These are phyloP conservation scores for Bombardia bombarda DNA, from an alignment of 495 filamentous ascomycete genomes.

Conservation along the genomic window DNA sequence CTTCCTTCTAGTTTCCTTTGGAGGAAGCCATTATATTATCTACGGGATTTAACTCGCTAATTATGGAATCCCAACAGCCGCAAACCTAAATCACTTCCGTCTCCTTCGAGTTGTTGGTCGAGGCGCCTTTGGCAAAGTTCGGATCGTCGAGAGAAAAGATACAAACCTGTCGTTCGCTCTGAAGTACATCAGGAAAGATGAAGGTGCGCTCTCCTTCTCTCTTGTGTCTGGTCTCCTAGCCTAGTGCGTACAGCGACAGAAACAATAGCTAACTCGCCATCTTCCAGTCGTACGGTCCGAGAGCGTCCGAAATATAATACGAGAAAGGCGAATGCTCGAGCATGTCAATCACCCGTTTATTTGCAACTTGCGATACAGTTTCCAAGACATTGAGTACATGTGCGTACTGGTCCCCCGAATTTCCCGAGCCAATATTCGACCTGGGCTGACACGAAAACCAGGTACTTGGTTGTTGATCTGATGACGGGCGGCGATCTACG, in stretches of 20 bases:
- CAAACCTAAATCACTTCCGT: slow-evolving; percentile 92
- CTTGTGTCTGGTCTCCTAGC: neutral
- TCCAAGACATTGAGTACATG: slow-evolving; percentile 99
- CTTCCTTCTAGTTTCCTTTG: neutral
- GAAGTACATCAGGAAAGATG: slow-evolving; percentile 99
- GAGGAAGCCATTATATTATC: slow-evolving; percentile 3
- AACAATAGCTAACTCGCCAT: slow-evolving; percentile 1
- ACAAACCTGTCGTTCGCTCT: slow-evolving; percentile 85
- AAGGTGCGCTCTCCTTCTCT: slow-evolving; percentile 52
- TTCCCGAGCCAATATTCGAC: too few relatives aligned
- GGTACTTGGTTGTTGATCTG: slow-evolving; percentile 94
- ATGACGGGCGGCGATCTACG: slow-evolving; percentile 97
- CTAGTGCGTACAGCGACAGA: neutral
- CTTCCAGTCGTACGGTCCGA: slow-evolving; percentile 84
- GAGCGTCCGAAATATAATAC: slow-evolving; percentile 95
- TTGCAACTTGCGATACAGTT: slow-evolving; percentile 97
- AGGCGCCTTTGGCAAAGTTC: slow-evolving; percentile 96
- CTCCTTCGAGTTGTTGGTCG: slow-evolving; percentile 92
- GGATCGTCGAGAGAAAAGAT: slow-evolving; percentile 96
- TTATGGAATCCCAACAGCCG: neutral
- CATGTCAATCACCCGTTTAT: slow-evolving; percentile 97
- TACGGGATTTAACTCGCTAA: neutral
- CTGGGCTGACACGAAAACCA: slow-evolving; percentile 38
- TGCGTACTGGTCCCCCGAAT: slow-evolving; percentile 34
- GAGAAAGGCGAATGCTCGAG: slow-evolving; percentile 94